Base-by-base conservation (phyloP, 352 stramenopile species). In the Pythium grandisporangium region DNA sequence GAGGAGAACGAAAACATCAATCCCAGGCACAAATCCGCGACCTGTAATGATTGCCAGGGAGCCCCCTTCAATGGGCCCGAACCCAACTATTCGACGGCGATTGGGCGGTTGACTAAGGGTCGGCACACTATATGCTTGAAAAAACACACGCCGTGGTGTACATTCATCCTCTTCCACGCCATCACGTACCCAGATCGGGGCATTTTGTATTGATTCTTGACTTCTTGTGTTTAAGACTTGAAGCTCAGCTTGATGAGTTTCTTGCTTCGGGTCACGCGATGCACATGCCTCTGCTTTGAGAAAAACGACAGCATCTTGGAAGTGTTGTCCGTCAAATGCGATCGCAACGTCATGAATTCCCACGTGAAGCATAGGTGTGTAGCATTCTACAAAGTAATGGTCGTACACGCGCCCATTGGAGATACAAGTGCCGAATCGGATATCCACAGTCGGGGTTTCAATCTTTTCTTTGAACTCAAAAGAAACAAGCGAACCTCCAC, bases 271-370 rank as follows among this genome's bases (percentile, higher is more conserved):
- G n/a, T n/a, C n/a, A n/a, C n/a, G n/a, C n/a, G n/a, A n/a, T n/a
- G n/a, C n/a, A n/a, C n/a, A n/a, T n/a, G n/a, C 21, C 7, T 30
- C 24, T 19, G 25, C 23, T 6, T 38, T 29, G 3, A 30, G 24
- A 8, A 37, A 45, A 39, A 46, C 25, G 48, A 43, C 41, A 35
- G 42, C 45, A 19, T 53, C 37, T n/a, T 84, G 64, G 27, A 69
- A 87, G 30, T 80, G 63, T 37, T 87, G 74, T 19, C 79, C 69
- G 24, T 87, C 77, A 20, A 84, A 87, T 2, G 68, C 84, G 16
- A 87, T 49, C 2, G 61, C 59, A 21, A 87, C 48, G 13, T 41
- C 49, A 32, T 87, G 59, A 2, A 58, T 26, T 0, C 74, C 74
- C 14, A 57, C 45, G 11, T 55, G 33, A 11, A 87, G 49, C 39